Percentiles rank a stretch among this genome's conserved stretches.
These are phyloP conservation scores for Heterobasidion annosum DNA, from an alignment of 1,284 basidiomycete genomes.

Conservation along the genomic window DNA sequence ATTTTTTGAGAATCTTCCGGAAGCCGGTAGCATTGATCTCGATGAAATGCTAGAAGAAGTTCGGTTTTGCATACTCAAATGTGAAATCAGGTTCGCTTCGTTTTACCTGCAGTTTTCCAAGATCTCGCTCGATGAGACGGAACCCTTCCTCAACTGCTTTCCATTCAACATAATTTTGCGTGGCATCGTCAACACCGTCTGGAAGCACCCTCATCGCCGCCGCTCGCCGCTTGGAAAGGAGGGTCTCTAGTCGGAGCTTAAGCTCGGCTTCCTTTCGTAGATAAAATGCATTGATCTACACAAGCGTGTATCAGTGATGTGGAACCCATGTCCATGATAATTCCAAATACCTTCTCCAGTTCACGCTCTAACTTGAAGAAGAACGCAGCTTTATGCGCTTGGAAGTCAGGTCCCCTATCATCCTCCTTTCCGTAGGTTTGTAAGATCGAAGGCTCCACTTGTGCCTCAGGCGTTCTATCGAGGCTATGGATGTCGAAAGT, in stretches of 20 bases:
- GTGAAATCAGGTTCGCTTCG: slow-evolving; percentile 8
- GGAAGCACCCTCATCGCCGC: slow-evolving; percentile 66
- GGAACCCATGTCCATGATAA: not conserved
- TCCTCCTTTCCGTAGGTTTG: slow-evolving; percentile 53
- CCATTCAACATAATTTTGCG: slow-evolving; percentile 80
- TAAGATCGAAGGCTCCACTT: slow-evolving; percentile 43
- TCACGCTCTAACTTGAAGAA: slow-evolving; percentile 99
- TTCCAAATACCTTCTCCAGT: slow-evolving; percentile 77
- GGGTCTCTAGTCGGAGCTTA: slow-evolving; percentile 83
- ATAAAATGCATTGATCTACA: slow-evolving; percentile 98
- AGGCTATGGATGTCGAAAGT: not conserved
- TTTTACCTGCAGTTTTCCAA: slow-evolving; percentile 88
- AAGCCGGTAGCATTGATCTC: slow-evolving; percentile 98
- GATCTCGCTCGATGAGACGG: slow-evolving; percentile 87
- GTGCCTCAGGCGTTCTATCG: not conserved
- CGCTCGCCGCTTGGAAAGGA: slow-evolving; percentile 89
- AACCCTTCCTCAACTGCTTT: slow-evolving; percentile 94
- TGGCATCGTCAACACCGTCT: slow-evolving; percentile 47
- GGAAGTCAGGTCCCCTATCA: slow-evolving; percentile 70
- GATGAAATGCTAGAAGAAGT: slow-evolving; percentile 74
- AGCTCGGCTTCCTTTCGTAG: slow-evolving; percentile 96
- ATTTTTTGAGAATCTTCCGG: slow-evolving; percentile 98
- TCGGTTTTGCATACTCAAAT: slow-evolving; percentile 14
- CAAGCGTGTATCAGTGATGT: slow-evolving; percentile 3
- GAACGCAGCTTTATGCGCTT: slow-evolving; percentile 94